Conservation (phyloP, 2,329 filamentous ascomycete genomes). For the Zopfia rhizophila region DNA sequence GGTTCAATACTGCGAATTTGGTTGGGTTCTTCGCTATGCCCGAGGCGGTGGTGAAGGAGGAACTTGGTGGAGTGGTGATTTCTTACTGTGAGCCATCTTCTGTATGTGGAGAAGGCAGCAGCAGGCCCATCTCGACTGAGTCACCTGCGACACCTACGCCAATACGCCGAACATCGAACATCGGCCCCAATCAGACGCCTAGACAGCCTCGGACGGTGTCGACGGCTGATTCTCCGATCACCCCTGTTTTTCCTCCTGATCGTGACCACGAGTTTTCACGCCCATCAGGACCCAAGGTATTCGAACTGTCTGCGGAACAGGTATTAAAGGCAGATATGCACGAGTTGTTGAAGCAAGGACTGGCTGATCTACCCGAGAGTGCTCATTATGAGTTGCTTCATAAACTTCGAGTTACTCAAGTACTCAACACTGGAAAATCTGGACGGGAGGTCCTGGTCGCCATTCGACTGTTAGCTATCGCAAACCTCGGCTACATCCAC, state of each 20-base stretch:
- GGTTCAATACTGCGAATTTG: conserved; percentile 69
- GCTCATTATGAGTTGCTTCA: conserved; percentile 87
- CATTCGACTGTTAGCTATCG: conserved; percentile 84
- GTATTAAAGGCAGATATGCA: conserved; percentile 55
- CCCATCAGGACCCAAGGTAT: conserved; percentile 46
- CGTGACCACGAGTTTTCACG: conserved; percentile 37
- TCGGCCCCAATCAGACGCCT: conserved; percentile 62
- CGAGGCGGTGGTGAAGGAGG: conserved; percentile 68
- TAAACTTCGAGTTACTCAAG: conserved; percentile 84
- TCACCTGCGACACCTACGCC: conserved; percentile 79
- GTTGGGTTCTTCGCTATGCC: conserved; percentile 71
- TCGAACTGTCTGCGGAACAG: conserved; percentile 70
- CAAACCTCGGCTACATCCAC: conserved; percentile 91
- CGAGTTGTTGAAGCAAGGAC: conserved; percentile 53
- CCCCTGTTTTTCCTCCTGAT: conserved; percentile 52
- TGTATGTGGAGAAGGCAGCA: conserved; percentile 34
- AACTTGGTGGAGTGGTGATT: conserved; percentile 83
- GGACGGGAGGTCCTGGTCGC: conserved; percentile 80
- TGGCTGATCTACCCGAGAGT: conserved; percentile 73
- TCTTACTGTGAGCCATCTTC: conserved; percentile 74
- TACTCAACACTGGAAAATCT: conserved; percentile 72
- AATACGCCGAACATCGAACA: conserved; percentile 70
- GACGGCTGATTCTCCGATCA: conserved; percentile 62
- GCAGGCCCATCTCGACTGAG: conserved; percentile 35
- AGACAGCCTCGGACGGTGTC: conserved; percentile 57